phyloP scores from a whole-genome alignment of 169 alveolate species.

The Eimeria zaria region DNA sequence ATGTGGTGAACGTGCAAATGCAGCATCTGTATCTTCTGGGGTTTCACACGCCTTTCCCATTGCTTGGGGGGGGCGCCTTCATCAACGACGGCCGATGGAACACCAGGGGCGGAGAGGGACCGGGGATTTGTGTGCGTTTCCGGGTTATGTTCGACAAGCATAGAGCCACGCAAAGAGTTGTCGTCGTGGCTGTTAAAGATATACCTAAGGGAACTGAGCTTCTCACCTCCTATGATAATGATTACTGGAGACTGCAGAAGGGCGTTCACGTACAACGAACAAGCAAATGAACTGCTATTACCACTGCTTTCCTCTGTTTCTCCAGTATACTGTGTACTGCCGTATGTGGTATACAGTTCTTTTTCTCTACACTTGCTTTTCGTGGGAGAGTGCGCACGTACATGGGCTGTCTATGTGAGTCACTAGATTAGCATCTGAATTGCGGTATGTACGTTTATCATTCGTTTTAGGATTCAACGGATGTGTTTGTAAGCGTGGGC shows the following conservation, averaged over 20 bases:
- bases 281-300: background rate
- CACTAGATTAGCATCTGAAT: background rate
- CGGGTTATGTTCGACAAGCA: conserved; percentile 70
- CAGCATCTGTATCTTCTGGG: conserved; percentile 82
- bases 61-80: conserved; percentile 83
- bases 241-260: conserved; percentile 72
- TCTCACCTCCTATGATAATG: conserved; percentile 81
- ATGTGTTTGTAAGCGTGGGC: background rate
- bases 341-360: background rate
- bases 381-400: conserved; percentile 7
- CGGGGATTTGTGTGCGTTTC: conserved; percentile 79
- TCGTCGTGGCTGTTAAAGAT: conserved; percentile 71
- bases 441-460: background rate
- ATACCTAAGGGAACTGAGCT: conserved; percentile 70
- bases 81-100: conserved; percentile 84
- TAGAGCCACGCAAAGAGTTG: conserved; percentile 80
- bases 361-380: background rate
- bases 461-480: background rate
- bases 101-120: conserved; percentile 82
- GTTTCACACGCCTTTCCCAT: conserved; percentile 71
- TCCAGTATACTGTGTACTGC: background rate
- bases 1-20: conserved; percentile 83
- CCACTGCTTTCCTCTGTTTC: background rate
- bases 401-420: background rate
- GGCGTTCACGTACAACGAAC: background rate